Base-by-base conservation (phyloP, 2,329 filamentous ascomycete genomes). In the Lizonia empirigonia region DNA sequence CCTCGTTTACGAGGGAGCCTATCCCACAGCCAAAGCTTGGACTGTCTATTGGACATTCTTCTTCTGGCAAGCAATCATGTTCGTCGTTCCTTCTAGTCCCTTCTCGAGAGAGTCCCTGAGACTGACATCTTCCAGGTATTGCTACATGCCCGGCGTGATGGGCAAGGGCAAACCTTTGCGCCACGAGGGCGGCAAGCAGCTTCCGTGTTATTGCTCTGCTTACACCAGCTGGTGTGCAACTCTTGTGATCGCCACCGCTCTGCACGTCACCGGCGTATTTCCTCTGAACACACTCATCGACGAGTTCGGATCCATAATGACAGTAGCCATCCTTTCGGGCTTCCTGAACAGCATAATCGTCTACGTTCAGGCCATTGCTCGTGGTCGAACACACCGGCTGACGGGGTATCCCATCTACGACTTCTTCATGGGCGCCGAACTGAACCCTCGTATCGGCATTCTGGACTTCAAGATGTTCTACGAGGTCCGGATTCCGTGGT, bases 401-500 rank as follows among this genome's bases (percentile, higher is more conserved):
- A 95, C 90, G 7, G 89, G 89, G 26, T 82, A 85, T 63, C 83
- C 81, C 38, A 77, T 93, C 65, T 93, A 93, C 72, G 90, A 94
- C 76, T 93, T 93, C 76, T 94, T 93, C 79, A 91, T 93, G 88
- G 90, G 90, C 44, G 88, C 89, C 8, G 90, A 94, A 76, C 79
- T 94, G 42, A 93, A 94, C 76, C 90, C 90, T 9, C 83, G 90
- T 60, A 83, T 97, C 81, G 87, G 85, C 51, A 86, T 90, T 63
- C 77, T 94, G 41, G 90, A 94, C 75, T 90, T 93, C 78, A 94
- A 94, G 77, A 93, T 94, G 90, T 96, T 96, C 77, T 93, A 90
- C 67, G 91, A 96, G 73, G 90, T 96, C 55, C 87, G 91, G 59
- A 82, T 96, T 58, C 91, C 91, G 33, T 96, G 91, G 91, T 96